Conservation (phyloP, 23 red algal species). For the Gracilariopsis chorda region DNA sequence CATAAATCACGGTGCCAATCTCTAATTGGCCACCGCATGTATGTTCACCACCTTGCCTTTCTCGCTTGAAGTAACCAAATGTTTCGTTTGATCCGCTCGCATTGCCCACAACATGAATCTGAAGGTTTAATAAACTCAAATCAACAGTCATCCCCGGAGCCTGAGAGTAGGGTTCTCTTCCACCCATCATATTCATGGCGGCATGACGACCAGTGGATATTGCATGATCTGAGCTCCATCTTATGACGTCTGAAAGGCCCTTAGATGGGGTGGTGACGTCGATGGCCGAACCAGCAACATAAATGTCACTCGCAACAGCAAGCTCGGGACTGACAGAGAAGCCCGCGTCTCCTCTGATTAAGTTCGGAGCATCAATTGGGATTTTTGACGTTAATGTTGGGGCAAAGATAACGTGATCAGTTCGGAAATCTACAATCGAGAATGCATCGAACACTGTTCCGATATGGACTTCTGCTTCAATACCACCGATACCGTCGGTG, state of each 20-base stretch:
- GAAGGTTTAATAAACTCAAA: conserved; percentile 5
- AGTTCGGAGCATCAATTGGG: conserved; percentile 6
- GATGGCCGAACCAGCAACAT: conserved; percentile 38
- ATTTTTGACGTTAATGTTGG: conserved; percentile 23
- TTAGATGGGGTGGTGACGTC: not conserved
- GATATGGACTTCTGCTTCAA: conserved; percentile 53
- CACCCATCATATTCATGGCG: conserved; percentile 54
- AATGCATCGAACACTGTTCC: conserved; percentile 66
- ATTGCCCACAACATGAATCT: conserved; percentile 38
- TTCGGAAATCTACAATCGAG: conserved; percentile 58
- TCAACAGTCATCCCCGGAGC: conserved; percentile 1
- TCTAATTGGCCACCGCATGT: conserved; percentile 55
- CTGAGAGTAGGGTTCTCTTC: conserved; percentile 12
- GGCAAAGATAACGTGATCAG: conserved; percentile 59
- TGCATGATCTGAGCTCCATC: conserved; percentile 57
- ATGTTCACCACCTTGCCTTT: conserved; percentile 1
- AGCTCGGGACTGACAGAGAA: conserved; percentile 45
- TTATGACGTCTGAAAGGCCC: not conserved
- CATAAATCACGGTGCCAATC: conserved; percentile 26
- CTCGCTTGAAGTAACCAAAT: conserved; percentile 57
- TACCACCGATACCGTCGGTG: not conserved
- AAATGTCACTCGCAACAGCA: conserved; percentile 45
- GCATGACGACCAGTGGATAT: conserved; percentile 42
- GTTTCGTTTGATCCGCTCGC: conserved; percentile 41
- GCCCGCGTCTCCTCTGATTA: conserved; percentile 3